Base-by-base conservation (phyloP, 2,329 filamentous ascomycete genomes). In the Cryphonectria carpinicola region DNA sequence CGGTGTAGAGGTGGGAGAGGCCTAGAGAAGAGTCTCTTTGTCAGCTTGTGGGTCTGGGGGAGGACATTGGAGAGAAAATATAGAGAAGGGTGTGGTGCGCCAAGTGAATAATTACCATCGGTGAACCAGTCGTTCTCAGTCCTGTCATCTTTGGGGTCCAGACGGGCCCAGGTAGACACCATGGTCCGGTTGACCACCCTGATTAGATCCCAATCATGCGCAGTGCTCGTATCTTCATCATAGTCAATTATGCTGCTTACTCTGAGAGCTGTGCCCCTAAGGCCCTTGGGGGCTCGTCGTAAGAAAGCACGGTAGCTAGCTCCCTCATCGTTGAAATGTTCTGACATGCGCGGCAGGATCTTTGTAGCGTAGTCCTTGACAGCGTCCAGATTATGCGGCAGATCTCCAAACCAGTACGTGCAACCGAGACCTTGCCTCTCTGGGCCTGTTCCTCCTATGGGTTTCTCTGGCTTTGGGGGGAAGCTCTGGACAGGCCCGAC, bases 321-420 rank as follows among this genome's bases (percentile, higher is more conserved):
- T 2, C 58, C 56, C 19, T 68, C 25, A 35, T 74, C 70, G 5
- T 65, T 37, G 68, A 77, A 76, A 65, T 75, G 74, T 17, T 69
- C 69, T 1, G 73, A 65, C 37, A 74, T 70, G 64, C 73, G 74
- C 10, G 70, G 52, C 35, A 75, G 73, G 43, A 76, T 75, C 4
- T 71, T 70, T 52, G 71, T 41, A 39, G 74, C 72, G 19, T 75
- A 75, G 19, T 72, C 66, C 43, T 72, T 74, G 43, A 76, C 74
- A 39, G 69, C 66, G 25, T 70, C 69, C 41, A 77, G 61, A 49
- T 75, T 77, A 1, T 69, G 43, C n/a, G 76, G 76, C 2, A 77
- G 61, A 4, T 68, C 52, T 4, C 74, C 76, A 64, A 76, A 76
- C 73, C 74, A 77, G 65, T 76, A 78, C n/a, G 74, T 76, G 49